These are phyloP conservation scores for Colletotrichum viniferum DNA, from an alignment of 2,329 filamentous ascomycete genomes.

Conservation along the genomic window DNA sequence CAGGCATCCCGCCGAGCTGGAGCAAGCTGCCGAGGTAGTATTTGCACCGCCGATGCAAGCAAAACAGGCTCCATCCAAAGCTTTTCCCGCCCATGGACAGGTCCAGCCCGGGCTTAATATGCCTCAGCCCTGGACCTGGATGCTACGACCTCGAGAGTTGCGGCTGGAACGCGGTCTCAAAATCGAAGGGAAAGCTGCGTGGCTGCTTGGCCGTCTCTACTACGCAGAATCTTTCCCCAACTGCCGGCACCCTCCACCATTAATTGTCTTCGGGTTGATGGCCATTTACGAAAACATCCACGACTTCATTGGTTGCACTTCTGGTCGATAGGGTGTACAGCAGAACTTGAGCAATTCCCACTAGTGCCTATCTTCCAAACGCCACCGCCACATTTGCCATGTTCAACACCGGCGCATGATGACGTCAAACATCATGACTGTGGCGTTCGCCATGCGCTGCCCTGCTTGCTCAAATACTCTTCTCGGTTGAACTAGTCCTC, in stretches of 20 bases:
- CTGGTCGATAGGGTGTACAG: not conserved
- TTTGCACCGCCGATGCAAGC: not conserved
- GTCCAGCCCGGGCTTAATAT: not conserved
- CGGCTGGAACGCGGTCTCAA: not conserved
- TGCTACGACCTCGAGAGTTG: not conserved
- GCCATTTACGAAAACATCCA: not conserved
- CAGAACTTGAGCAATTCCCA: not conserved
- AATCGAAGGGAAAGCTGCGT: not conserved
- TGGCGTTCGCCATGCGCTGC: not conserved
- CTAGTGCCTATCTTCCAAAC: not conserved
- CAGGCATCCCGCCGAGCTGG: not conserved
- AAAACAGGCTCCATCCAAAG: not conserved
- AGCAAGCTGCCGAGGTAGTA: not conserved
- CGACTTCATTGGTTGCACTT: not conserved
- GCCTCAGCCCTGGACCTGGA: not conserved
- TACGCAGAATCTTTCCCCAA: not conserved
- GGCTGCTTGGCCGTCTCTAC: not conserved
- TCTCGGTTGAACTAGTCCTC: not conserved
- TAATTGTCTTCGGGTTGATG: not conserved
- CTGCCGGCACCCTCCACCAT: not conserved
- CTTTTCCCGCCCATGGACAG: not conserved
- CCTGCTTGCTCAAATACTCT: not conserved
- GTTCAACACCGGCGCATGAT: not conserved
- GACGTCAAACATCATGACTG: not conserved
- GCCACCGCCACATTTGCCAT: not conserved